Base-by-base conservation (phyloP, 202 grass and related monocot genomes). In the Panicum virgatum region DNA sequence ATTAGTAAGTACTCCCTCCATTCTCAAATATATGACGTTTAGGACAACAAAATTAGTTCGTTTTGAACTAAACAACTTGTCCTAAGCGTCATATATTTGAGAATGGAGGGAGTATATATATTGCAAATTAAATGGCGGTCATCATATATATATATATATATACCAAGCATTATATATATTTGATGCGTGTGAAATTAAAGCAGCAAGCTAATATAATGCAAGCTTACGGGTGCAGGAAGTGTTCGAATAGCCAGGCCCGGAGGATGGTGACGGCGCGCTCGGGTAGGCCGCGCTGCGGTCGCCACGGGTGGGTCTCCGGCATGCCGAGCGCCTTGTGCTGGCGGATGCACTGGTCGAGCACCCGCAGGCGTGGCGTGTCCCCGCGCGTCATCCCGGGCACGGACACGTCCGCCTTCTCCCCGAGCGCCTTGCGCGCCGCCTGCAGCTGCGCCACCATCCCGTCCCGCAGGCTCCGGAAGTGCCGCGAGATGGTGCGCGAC, bases 211-310 rank as follows among this genome's bases (percentile, higher is more conserved):
- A n/a, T n/a, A n/a, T n/a, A n/a, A n/a, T n/a, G n/a, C n/a, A n/a
- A n/a, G n/a, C 32, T 88, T 93, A 97, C 95, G 95, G 95, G 72
- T 94, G 92, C 12, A 97, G 88, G 86, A 97, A 97, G 78, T 97
- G 95, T 38, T 97, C 95, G 80, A 97, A 97, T 19, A 97, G 88
- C 95, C 95, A 97, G 0, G 95, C 90, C 5, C 95, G 95, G 11
- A 97, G 92, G 72, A 94, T 86, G 51, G 95, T 93, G 65, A 97
- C 95, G 11, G 95, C 91, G 63, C 90, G 90, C 42, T 97, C 92
- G 0, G 95, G 95, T 0, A 97, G 84, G 13, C 95, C 95, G 2
- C 92, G 85, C 76, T 97, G 95, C 1, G 95, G 95, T 1, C 95
- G 86, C 95, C 95, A 97, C 0, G 95, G 92, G 73, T 97, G 95